Percentiles rank a stretch among this genome's conserved stretches.
phyloP scores from a whole-genome alignment of 2,329 filamentous ascomycete species.

The Diaporthe sp. region DNA sequence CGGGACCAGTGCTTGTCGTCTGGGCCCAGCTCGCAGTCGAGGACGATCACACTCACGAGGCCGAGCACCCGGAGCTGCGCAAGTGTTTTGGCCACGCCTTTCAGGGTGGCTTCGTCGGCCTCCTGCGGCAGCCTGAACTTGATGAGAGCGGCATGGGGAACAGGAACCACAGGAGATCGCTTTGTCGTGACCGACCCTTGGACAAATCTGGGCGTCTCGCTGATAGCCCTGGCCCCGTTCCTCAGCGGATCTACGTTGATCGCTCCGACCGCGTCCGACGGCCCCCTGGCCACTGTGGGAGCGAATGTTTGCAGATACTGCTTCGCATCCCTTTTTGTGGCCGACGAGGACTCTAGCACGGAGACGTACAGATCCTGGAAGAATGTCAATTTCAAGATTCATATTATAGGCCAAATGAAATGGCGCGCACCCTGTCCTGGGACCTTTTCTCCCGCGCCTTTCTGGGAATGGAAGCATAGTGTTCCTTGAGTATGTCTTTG shows the following conservation, averaged over 20 bases:
- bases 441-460: slow-evolving; percentile 59
- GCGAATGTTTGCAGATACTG: slow-evolving; percentile 91
- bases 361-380: slow-evolving; percentile 84
- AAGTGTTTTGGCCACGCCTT: slow-evolving; percentile 84
- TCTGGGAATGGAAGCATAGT: slow-evolving; percentile 53
- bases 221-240: slow-evolving; percentile 44
- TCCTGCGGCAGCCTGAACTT: slow-evolving; percentile 82
- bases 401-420: slow-evolving; percentile 25
- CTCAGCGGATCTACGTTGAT: slow-evolving; percentile 31
- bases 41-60: slow-evolving; percentile 82
- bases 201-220: slow-evolving; percentile 48
- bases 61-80: slow-evolving; percentile 86
- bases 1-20: slow-evolving; percentile 42
- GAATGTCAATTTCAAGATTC: slow-evolving; percentile 27
- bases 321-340: slow-evolving; percentile 92
- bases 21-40: slow-evolving; percentile 72
- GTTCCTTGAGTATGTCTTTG: slow-evolving; percentile 41
- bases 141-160: slow-evolving; percentile 82
- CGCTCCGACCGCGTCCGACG: slow-evolving; percentile 18
- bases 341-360: slow-evolving; percentile 88
- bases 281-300: slow-evolving; percentile 46
- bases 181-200: slow-evolving; percentile 43
- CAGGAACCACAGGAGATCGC: slow-evolving; percentile 46
- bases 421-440: slow-evolving; percentile 56
- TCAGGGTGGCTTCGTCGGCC: slow-evolving; percentile 74